These are phyloP conservation scores for Dryas integrifolia DNA, from an alignment of 331 rosid genomes.

Conservation along the genomic window DNA sequence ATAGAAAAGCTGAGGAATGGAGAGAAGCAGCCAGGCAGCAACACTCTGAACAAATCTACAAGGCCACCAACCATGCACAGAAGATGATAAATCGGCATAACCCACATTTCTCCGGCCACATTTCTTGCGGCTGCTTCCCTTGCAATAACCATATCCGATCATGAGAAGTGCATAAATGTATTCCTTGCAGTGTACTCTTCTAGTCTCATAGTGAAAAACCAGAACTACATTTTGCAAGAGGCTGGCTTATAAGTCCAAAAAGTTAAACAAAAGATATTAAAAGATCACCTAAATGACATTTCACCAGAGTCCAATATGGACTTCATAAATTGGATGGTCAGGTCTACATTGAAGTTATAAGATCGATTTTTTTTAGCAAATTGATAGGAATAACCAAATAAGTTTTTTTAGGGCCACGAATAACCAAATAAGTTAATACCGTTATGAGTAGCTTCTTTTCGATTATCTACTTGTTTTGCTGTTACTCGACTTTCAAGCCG, in stretches of 20 bases:
- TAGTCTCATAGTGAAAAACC: constrained; percentile 3
- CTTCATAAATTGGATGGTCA: too few relatives aligned
- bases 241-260: constrained; percentile 15
- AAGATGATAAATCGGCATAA: constrained; percentile 46
- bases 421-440: too few relatives aligned
- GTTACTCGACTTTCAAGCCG: too few relatives aligned
- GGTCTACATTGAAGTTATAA: too few relatives aligned
- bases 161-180: background rate
- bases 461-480: too few relatives aligned
- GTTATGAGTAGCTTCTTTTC: too few relatives aligned
- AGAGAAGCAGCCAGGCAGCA: constrained; percentile 69
- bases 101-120: constrained; percentile 45
- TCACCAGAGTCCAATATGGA: too few relatives aligned
- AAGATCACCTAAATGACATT: too few relatives aligned
- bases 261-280: too few relatives aligned
- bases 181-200: constrained; percentile 2
- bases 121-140: constrained; percentile 84
- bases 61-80: constrained; percentile 51
- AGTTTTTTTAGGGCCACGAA: too few relatives aligned
- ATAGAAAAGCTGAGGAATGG: constrained; percentile 88
- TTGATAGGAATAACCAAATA: too few relatives aligned
- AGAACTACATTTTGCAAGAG: background rate
- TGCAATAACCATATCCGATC: constrained; percentile 45
- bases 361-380: too few relatives aligned
- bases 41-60: constrained; percentile 68